A percentile compares a stretch with the other conserved stretches of the same genome.
Evolutionary conservation across 2,329 filamentous ascomycete genomes (phyloP).

Genomic region (Rhynchosporium secalis): DNA sequence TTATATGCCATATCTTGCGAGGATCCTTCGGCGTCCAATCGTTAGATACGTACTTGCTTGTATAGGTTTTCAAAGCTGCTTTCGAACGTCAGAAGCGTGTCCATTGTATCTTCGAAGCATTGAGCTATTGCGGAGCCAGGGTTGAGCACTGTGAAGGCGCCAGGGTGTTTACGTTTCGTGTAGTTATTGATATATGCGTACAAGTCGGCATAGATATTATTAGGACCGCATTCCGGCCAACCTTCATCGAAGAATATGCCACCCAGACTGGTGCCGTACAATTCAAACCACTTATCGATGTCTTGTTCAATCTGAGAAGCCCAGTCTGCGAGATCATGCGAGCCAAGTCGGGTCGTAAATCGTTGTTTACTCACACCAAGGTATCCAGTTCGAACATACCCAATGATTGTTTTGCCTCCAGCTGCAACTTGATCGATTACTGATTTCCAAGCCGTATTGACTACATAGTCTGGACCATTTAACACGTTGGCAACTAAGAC

Average conservation of each 20-base stretch:
- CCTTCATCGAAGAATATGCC: conserved; percentile 42
- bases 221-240: conserved; percentile 35
- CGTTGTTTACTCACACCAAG: conserved; percentile 16
- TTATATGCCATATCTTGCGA: conserved; percentile 41
- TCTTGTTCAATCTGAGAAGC: conserved; percentile 33
- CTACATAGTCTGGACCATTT: conserved; percentile 19
- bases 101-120: conserved; percentile 40
- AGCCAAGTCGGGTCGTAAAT: not conserved
- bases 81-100: conserved; percentile 40
- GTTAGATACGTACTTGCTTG: conserved; percentile 29
- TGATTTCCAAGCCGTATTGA: conserved; percentile 14
- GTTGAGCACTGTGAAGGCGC: conserved; percentile 35
- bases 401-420: conserved; percentile 20
- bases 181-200: conserved; percentile 36
- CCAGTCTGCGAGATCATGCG: conserved; percentile 29
- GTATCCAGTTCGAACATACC: conserved; percentile 23
- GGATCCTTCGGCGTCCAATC: conserved; percentile 37
- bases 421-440: conserved; percentile 15
- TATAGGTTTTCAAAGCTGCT: conserved; percentile 34
- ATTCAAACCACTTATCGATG: conserved; percentile 33
- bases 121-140: conserved; percentile 31
- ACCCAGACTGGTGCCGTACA: conserved; percentile 28
- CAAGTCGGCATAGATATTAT: conserved; percentile 36
- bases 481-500: conserved; percentile 21
- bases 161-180: conserved; percentile 33